These are phyloP conservation scores for Sporobolomyces roseus DNA, from an alignment of 768 basidiomycete genomes.

Conservation along the genomic window DNA sequence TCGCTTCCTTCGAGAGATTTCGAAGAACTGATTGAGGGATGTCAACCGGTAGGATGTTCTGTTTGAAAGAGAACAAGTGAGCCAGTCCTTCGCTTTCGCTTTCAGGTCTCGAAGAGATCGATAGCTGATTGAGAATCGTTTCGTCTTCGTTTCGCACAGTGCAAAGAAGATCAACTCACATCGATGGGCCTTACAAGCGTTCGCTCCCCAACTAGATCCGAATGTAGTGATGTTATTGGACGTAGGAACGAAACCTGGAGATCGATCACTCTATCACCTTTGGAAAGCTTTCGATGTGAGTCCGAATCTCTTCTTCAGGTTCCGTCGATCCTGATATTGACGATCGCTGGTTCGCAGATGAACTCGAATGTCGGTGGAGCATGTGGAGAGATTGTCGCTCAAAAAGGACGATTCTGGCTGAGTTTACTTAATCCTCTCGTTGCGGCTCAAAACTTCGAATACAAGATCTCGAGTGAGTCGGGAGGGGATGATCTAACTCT, in stretches of 20 bases:
- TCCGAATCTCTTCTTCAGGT: conserved; percentile 24
- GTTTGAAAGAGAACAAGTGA: conserved; percentile 60
- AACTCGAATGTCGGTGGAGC: conserved; percentile 86
- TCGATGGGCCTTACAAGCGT: conserved; percentile 94
- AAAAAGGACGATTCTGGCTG: conserved; percentile 86
- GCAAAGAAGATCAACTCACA: conserved; percentile 62
- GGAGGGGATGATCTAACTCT: no score
- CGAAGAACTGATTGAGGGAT: not conserved
- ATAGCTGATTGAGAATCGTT: no score
- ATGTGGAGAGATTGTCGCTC: conserved; percentile 56
- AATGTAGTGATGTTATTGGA: conserved; percentile 73
- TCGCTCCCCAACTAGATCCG: conserved; percentile 78
- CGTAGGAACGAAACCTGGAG: conserved; percentile 80
- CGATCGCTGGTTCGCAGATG: conserved; percentile 79
- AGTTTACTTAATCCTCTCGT: conserved; percentile 67
- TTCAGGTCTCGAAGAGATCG: no score
- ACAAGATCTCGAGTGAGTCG: conserved; percentile 66
- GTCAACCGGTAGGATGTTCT: conserved; percentile 55
- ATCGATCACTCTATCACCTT: conserved; percentile 14
- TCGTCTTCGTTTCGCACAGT: conserved; percentile 52
- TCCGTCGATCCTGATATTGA: no score
- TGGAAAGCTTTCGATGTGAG: conserved; percentile 44
- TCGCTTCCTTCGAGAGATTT: not conserved
- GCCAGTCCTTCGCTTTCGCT: conserved; percentile 24
- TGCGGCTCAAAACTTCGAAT: conserved; percentile 94